Percentiles rank a stretch among this genome's conserved stretches.
phyloP scores from a whole-genome alignment of 495 filamentous ascomycete species.

The Trichoderma parareesei region DNA sequence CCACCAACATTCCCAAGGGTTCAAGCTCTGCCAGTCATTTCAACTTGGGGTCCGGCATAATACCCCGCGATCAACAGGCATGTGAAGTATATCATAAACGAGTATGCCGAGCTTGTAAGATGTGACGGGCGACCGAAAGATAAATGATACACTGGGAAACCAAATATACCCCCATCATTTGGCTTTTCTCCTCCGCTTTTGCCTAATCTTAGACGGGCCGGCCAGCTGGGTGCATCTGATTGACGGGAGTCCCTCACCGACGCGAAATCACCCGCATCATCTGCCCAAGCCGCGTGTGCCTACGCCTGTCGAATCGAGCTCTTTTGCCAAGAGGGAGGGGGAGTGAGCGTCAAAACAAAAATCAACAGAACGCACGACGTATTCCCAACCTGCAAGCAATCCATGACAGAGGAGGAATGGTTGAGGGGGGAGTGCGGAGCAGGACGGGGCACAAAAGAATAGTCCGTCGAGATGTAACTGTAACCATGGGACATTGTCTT shows the following conservation, averaged over 20 bases:
- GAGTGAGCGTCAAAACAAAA: not conserved
- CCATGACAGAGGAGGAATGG: too few species aligned
- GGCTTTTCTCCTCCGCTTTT: not conserved
- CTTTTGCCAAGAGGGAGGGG: not conserved
- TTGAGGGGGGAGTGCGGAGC: not conserved
- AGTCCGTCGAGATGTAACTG: constrained; percentile 1
- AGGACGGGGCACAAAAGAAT: not conserved
- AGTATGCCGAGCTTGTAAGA: not conserved
- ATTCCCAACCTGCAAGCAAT: not conserved
- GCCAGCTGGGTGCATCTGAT: constrained; percentile 5
- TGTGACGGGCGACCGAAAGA: not conserved
- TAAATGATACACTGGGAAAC: not conserved
- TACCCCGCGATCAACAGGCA: not conserved
- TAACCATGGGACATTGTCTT: not conserved
- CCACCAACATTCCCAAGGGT: not conserved
- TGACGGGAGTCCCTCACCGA: not conserved
- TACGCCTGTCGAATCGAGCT: not conserved
- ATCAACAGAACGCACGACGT: not conserved
- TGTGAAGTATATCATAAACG: not conserved
- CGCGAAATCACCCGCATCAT: not conserved
- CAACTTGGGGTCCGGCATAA: not conserved
- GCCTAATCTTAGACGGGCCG: not conserved
- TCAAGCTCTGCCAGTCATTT: not conserved
- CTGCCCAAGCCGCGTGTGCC: not conserved
- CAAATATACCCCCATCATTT: not conserved